phyloP scores from a whole-genome alignment of 2,329 filamentous ascomycete genomes.

The Coniochaeta sp. region DNA sequence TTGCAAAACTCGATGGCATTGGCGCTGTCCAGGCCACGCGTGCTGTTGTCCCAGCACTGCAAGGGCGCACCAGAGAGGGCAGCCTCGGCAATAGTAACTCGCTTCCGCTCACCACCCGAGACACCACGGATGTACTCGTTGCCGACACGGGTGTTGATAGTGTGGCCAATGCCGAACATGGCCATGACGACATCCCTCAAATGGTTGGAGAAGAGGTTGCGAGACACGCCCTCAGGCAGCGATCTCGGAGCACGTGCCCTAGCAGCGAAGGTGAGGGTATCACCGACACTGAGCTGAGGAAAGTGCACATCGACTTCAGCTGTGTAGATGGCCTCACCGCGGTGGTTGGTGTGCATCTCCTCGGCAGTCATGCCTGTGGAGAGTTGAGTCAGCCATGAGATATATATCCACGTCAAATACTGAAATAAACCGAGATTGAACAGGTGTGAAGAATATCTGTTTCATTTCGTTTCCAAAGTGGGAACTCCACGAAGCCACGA shows the following conservation, averaged over 20 bases:
- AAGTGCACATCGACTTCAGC: slow-evolving; percentile 81
- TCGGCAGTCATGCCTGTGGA: slow-evolving; percentile 52
- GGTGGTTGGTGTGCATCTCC: slow-evolving; percentile 71
- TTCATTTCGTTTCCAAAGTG: no score
- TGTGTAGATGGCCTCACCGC: slow-evolving; percentile 81
- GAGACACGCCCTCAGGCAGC: slow-evolving; percentile 50
- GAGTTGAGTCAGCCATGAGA: slow-evolving; percentile 9
- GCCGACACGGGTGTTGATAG: slow-evolving; percentile 63
- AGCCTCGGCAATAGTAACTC: slow-evolving; percentile 56
- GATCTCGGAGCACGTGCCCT: slow-evolving; percentile 57
- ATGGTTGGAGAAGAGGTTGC: slow-evolving; percentile 49
- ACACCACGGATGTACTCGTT: slow-evolving; percentile 71
- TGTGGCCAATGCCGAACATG: slow-evolving; percentile 68
- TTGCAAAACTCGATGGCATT: slow-evolving; percentile 71
- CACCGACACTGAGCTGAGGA: slow-evolving; percentile 66
- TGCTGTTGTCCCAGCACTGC: slow-evolving; percentile 67
- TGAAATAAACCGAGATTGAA: no score
- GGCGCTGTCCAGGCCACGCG: slow-evolving; percentile 65
- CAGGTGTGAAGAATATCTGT: no score
- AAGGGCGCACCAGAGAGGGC: slow-evolving; percentile 50
- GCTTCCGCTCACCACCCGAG: slow-evolving; percentile 65
- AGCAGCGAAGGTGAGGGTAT: slow-evolving; percentile 73
- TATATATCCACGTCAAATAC: not conserved
- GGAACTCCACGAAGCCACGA: no score
- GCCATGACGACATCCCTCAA: slow-evolving; percentile 68